These are phyloP conservation scores for Lagenaria siceraria DNA, from an alignment of 306 rosid species.

Conservation along the genomic window DNA sequence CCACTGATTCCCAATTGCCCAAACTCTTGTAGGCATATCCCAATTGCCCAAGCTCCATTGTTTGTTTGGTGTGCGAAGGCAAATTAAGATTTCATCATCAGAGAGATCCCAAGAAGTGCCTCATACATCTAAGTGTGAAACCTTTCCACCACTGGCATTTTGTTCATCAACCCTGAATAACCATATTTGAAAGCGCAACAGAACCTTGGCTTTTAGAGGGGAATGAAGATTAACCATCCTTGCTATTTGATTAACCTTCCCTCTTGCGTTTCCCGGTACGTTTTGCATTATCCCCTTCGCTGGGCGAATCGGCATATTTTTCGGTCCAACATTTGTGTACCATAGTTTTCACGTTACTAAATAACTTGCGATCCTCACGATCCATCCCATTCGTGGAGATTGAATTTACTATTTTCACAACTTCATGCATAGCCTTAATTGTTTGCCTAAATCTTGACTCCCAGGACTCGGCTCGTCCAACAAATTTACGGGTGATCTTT, in stretches of 20 bases:
- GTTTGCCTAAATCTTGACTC: conserved; percentile 67
- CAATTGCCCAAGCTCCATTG: background rate
- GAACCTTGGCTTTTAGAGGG: background rate
- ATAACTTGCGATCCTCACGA: conserved; percentile 37
- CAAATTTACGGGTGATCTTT: conserved; percentile 48
- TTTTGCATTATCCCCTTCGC: conserved; percentile 38
- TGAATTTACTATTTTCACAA: conserved; percentile 44
- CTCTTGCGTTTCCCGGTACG: conserved; percentile 44
- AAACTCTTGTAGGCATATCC: background rate
- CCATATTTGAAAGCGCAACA: background rate
- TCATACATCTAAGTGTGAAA: background rate
- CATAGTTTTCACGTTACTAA: conserved; percentile 43
- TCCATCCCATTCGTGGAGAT: conserved; percentile 52
- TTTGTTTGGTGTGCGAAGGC: background rate
- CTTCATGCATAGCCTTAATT: conserved; percentile 40
- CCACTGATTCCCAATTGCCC: background rate
- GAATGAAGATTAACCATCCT: background rate
- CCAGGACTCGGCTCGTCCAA: conserved; percentile 54
- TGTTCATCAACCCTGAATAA: background rate
- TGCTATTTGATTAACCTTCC: conserved; percentile 15
- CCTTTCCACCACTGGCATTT: background rate
- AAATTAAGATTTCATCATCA: background rate
- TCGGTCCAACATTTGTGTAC: conserved; percentile 48
- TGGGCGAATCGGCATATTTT: conserved; percentile 39
- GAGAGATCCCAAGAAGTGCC: background rate